Base-by-base conservation (phyloP, 2,329 filamentous ascomycete genomes). In the Xylariaceae sp. region DNA sequence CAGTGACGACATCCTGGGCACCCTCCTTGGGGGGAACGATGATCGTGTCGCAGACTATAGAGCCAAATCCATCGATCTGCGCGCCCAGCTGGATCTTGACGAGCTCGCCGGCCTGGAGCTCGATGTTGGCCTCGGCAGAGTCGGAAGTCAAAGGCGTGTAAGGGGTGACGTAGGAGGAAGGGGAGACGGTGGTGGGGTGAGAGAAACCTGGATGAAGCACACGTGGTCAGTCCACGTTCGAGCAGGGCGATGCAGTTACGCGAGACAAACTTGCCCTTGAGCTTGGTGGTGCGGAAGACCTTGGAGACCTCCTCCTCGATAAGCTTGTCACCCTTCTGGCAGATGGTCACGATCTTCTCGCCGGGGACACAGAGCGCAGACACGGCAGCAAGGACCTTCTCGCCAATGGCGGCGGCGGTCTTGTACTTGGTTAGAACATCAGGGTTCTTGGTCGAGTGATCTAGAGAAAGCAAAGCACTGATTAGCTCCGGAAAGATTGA, bases 361-460 rank as follows among this genome's bases (percentile, higher is more conserved):
- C 91, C 93, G 65, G 93, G 88, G 62, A 89, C 82, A 74, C 90
- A 85, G 64, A 87, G 80, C 74, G 83, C 80, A 61, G 83, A 80
- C 66, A 99, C 93, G 69, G 88, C 88, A 70, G 92, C 90, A 68
- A 99, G 86, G 68, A 96, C 93, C 81, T 93, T 96, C 76, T 97
- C 90, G 55, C 93, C 94, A 78, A 99, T 97, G 75, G 89, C 83
- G 65, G 90, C 93, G 59, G 94, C 94, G 67, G 89, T 92, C 87
- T 96, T 97, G 85, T 97, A 97, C 84, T 97, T 99, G 79, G 94
- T 97, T 71, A 99, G 84, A 71, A 92, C 97, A 76, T 95, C 90
- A 63, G 90, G 90, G 82, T 95, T 94, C 77, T 87, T 90, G 76
- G 97, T 86, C 68, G 89, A 84, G 80, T 95, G 92, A 76, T 96